phyloP scores from a whole-genome alignment of 1,284 basidiomycete genomes.

The Puccinia triticina region DNA sequence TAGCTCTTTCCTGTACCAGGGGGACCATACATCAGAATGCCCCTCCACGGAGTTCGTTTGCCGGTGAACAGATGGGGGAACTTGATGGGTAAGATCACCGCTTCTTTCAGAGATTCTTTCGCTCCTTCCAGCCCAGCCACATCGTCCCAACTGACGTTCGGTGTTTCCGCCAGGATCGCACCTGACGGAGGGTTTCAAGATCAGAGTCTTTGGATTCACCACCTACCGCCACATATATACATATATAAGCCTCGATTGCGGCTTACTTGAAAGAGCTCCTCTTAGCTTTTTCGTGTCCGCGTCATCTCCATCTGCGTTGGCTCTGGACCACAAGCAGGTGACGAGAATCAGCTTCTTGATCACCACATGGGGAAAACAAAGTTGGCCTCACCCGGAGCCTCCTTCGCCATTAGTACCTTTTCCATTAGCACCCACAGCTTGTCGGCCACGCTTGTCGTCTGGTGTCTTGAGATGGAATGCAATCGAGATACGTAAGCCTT shows the following conservation, averaged over 20 bases:
- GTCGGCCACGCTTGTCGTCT: conserved; percentile 73
- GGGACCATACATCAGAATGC: conserved; percentile 95
- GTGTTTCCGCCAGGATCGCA: conserved; percentile 89
- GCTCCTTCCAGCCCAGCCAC: conserved; percentile 92
- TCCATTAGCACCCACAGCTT: conserved; percentile 76
- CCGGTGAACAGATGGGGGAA: conserved; percentile 98
- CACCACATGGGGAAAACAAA: neutral
- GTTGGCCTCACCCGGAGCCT: conserved; percentile 63
- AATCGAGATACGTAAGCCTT: conserved; percentile 9
- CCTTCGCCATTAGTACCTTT: conserved; percentile 67
- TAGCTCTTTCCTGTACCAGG: conserved; percentile 94
- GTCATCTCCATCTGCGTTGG: conserved; percentile 77
- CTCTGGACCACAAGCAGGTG: conserved; percentile 55
- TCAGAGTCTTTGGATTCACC: neutral
- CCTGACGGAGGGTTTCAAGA: conserved; percentile 58
- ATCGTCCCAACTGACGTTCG: conserved; percentile 97
- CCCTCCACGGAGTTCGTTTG: conserved; percentile 94
- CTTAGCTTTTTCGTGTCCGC: conserved; percentile 94
- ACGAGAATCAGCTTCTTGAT: conserved; percentile 25
- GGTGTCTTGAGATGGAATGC: conserved; percentile 60
- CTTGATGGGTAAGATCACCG: conserved; percentile 97
- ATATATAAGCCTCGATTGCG: neutral
- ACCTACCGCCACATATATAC: too few species aligned
- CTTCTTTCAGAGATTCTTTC: conserved; percentile 95
- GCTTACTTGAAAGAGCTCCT: conserved; percentile 72